These are phyloP conservation scores for Dicorynia guianensis DNA, from an alignment of 306 rosid species.

Conservation along the genomic window DNA sequence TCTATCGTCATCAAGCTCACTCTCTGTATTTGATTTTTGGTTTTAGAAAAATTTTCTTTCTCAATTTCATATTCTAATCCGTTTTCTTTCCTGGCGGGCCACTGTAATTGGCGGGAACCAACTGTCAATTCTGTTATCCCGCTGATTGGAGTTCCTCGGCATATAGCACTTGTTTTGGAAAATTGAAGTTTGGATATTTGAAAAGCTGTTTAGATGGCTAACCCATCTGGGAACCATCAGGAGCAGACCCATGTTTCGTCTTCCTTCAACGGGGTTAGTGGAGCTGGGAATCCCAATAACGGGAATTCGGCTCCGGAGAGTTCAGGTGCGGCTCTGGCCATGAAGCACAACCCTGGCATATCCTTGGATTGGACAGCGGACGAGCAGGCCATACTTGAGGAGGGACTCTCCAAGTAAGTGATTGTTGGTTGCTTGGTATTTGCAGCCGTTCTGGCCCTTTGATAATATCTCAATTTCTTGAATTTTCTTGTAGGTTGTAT, in stretches of 20 bases:
- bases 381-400: constrained; percentile 84
- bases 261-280: constrained; percentile 59
- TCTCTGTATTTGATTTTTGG: constrained; percentile 10
- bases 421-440: constrained; percentile 11
- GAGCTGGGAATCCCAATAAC: constrained; percentile 52
- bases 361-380: constrained; percentile 85
- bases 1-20: constrained; percentile 30
- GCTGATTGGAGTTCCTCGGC: constrained; percentile 40
- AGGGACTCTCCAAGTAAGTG: constrained; percentile 83
- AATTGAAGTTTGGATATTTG: constrained; percentile 25
- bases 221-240: constrained; percentile 71
- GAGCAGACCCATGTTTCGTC: constrained; percentile 75
- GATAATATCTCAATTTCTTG: not conserved
- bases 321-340: constrained; percentile 59
- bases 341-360: constrained; percentile 97
- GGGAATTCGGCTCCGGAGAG: constrained; percentile 77
- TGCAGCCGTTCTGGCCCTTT: not conserved
- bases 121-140: constrained; percentile 50
- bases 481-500: not conserved
- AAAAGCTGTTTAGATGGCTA: constrained; percentile 60
- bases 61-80: not conserved
- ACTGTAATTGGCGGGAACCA: constrained; percentile 77
- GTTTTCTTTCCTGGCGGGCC: constrained; percentile 37
- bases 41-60: not conserved
- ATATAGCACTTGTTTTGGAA: constrained; percentile 20